Conservation (phyloP, 371 early-diverging fungal species). For the Umbelopsis sp. region DNA sequence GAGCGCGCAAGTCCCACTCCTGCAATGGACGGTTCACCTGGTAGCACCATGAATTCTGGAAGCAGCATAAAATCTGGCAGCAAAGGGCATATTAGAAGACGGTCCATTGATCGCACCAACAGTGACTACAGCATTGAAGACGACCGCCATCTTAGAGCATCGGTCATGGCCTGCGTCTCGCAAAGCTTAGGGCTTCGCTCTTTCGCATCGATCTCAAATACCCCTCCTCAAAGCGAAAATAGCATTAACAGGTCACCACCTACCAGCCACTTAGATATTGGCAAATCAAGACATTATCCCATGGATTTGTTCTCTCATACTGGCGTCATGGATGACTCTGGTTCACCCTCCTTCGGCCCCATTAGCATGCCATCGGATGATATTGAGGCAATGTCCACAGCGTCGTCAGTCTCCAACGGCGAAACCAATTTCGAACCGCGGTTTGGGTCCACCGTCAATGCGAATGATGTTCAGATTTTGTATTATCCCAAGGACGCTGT, state of each 20-base stretch:
- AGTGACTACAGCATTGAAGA: conserved; percentile 66
- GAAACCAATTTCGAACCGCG: conserved; percentile 25
- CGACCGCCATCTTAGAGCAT: conserved; percentile 61
- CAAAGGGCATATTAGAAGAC: neutral
- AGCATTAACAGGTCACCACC: conserved; percentile 25
- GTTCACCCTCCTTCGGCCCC: conserved; percentile 41
- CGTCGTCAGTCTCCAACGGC: conserved; percentile 52
- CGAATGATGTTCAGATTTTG: conserved; percentile 69
- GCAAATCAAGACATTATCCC: conserved; percentile 25
- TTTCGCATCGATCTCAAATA: neutral
- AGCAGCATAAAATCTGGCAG: neutral
- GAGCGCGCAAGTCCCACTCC: conserved; percentile 31
- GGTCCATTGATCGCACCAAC: conserved; percentile 10
- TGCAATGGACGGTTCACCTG: neutral
- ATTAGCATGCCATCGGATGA: conserved; percentile 38
- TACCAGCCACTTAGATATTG: conserved; percentile 8
- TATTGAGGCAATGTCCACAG: conserved; percentile 38
- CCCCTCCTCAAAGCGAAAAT: neutral
- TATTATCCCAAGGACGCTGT: conserved; percentile 75
- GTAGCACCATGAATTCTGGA: neutral
- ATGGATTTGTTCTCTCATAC: conserved; percentile 55
- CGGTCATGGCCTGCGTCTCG: conserved; percentile 70
- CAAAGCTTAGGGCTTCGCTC: conserved; percentile 56
- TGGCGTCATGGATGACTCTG: conserved; percentile 37
- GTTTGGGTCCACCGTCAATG: conserved; percentile 41